A percentile compares a stretch with the other conserved stretches of the same genome.
phyloP scores from a whole-genome alignment of 2,329 filamentous ascomycete species.

The Colletotrichum acutatum region DNA sequence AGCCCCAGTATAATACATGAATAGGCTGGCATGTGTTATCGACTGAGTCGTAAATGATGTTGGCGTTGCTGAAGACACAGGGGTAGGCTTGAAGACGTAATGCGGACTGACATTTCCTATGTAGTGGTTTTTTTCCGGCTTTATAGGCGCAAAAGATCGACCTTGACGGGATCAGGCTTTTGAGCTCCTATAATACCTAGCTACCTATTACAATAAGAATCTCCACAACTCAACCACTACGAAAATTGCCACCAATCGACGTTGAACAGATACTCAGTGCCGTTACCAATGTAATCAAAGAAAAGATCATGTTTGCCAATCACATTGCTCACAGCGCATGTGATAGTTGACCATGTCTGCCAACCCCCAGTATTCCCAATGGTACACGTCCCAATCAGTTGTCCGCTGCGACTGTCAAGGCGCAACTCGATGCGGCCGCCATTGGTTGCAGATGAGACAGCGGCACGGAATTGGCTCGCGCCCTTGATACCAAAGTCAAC shows the following conservation, averaged over 20 bases:
- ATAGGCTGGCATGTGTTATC: too few species aligned
- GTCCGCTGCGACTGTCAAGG: slow-evolving; percentile 41
- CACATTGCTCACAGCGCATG: slow-evolving; percentile 38
- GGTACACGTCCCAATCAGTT: slow-evolving; percentile 41
- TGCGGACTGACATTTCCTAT: too few species aligned
- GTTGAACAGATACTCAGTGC: slow-evolving; percentile 32
- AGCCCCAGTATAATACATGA: too few species aligned
- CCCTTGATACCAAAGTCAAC: slow-evolving; percentile 42
- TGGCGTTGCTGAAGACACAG: too few species aligned
- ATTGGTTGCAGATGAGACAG: slow-evolving; percentile 36
- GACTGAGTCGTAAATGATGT: too few species aligned
- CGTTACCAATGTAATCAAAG: background rate
- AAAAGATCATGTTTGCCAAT: slow-evolving; percentile 16
- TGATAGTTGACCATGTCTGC: slow-evolving; percentile 40
- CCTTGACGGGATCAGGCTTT: too few species aligned
- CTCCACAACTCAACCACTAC: too few species aligned
- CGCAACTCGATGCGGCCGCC: slow-evolving; percentile 43
- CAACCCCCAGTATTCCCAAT: slow-evolving; percentile 42
- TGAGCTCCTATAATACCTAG: too few species aligned
- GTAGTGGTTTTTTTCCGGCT: too few species aligned
- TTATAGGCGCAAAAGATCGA: too few species aligned
- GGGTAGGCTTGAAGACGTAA: too few species aligned
- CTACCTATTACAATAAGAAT: too few species aligned
- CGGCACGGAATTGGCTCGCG: slow-evolving; percentile 39
- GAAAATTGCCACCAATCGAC: slow-evolving; percentile 43